Percentiles rank a stretch among this genome's conserved stretches.
Evolutionary conservation across 768 basidiomycete species (phyloP).

Genomic region (Amanita subjunquillea): DNA sequence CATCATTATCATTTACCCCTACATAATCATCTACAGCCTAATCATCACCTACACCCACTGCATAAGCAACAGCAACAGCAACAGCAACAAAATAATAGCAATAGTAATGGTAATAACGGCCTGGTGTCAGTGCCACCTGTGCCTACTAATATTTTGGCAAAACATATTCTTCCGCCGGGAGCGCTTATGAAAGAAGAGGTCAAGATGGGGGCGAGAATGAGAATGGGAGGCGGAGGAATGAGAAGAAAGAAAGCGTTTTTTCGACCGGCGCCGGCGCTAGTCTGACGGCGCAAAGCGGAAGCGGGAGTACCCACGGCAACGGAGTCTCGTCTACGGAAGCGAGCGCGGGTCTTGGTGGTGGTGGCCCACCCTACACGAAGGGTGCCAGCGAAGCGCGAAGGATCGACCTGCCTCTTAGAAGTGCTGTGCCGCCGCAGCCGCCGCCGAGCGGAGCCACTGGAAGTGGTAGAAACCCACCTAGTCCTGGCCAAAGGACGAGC

Average conservation of each 20-base stretch:
- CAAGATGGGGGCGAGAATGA: neutral
- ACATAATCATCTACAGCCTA: neutral
- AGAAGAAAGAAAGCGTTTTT: neutral
- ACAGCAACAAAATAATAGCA: slow-evolving; percentile 23
- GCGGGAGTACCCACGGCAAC: neutral
- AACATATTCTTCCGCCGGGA: slow-evolving; percentile 46
- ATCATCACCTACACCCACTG: slow-evolving; percentile 25
- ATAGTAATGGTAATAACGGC: slow-evolving; percentile 24
- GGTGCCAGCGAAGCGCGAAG: neutral
- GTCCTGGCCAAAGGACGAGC: neutral
- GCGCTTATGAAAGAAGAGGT: slow-evolving; percentile 35
- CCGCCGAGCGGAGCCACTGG: neutral
- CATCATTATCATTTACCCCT: slow-evolving; percentile 1
- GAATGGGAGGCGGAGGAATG: neutral
- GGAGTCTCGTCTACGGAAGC: neutral
- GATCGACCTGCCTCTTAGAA: neutral
- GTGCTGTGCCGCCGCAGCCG: neutral
- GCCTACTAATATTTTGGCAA: slow-evolving; percentile 15
- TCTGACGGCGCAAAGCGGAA: neutral
- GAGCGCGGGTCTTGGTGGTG: neutral
- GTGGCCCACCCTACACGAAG: neutral
- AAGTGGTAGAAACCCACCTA: neutral
- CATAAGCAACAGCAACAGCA: slow-evolving; percentile 47
- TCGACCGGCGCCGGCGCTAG: neutral
- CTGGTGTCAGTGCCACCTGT: slow-evolving; percentile 1